These are phyloP conservation scores for Diaporthe ampelina DNA, from an alignment of 2,329 filamentous ascomycete genomes.

Conservation along the genomic window DNA sequence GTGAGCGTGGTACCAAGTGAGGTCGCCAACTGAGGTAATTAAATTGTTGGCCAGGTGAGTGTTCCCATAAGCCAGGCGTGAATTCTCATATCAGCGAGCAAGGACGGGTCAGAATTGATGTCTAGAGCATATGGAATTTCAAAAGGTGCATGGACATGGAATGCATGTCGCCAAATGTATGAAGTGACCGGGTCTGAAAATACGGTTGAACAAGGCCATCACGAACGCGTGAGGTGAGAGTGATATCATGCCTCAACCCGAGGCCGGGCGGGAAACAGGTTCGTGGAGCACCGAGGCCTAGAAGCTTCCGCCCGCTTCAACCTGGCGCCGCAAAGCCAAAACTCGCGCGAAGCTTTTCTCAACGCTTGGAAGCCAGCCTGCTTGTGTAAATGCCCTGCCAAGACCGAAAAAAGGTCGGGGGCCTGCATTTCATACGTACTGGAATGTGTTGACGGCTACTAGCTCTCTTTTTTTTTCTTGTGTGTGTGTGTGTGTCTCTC, in stretches of 20 bases:
- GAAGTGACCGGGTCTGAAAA: background rate
- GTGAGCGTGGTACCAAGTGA: background rate
- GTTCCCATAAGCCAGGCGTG: constrained; percentile 30
- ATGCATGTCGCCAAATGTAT: background rate
- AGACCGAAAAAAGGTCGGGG: background rate
- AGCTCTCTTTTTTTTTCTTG: background rate
- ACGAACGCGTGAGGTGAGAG: constrained; percentile 25
- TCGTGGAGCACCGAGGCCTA: constrained; percentile 6
- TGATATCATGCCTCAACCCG: constrained; percentile 26
- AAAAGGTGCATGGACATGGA: background rate
- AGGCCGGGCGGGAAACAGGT: constrained; percentile 20
- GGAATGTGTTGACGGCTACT: background rate
- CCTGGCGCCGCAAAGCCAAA: constrained; percentile 6
- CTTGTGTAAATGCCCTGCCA: background rate
- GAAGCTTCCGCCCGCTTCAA: constrained; percentile 23
- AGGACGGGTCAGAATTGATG: background rate
- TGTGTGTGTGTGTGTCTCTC: background rate
- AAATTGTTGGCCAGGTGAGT: constrained; percentile 25
- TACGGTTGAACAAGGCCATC: background rate
- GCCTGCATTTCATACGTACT: background rate
- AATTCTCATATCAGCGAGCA: constrained; percentile 25
- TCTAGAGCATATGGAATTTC: background rate
- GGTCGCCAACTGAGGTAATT: background rate
- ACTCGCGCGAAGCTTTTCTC: background rate
- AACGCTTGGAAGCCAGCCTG: background rate